Evolutionary conservation across 1,284 basidiomycete genomes (phyloP), one percentile per base, ranked within the genome.

Genomic region (Ustilago esculenta): DNA sequence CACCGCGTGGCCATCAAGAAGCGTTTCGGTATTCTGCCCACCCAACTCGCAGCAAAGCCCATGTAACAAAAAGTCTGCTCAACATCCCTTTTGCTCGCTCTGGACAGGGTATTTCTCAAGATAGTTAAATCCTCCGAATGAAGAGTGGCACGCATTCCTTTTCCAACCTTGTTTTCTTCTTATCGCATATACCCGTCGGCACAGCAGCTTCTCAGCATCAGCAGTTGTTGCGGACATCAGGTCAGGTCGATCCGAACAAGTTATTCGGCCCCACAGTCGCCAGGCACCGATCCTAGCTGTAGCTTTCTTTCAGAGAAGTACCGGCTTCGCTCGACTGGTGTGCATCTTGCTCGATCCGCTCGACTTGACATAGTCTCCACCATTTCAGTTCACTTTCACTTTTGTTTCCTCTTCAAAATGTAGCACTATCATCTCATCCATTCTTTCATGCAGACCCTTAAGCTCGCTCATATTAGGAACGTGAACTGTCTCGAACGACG

Each of bases 1-100:
- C 77, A 81, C 61, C 61, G 80, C 25, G 77, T 81, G 7, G 79
- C 77, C 20, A 74, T 81, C 66, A 81, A 81, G 67, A 74, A 75
- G 66, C 67, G 80, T 17, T 81, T 73, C 41, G 79, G 79, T 33
- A 67, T 81, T 37, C 59, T 81, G 27, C 72, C 72, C 15, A 80
- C 79, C 14, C 74, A 76, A 55, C 49, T 68, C 20, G 61, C 70
- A 15, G 66, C 72, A 27, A 76, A 76, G 63, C 72, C 75, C 17
- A 73, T 76, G 72, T 76, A 63, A 70, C 33, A 27, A 25, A 18
- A 9, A 4, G 27, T 29, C 12, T 7, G 27, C 15, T 17, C 24
- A 21, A n/a, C 23, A 14, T 30, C n/a, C 45, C 15, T 4, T 29
- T 5, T 34, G 18, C 5, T 24, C 5, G n/a, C n/a, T n/a, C n/a